These are phyloP conservation scores for Gleditsia sinensis DNA, from an alignment of 306 rosid genomes.

Conservation along the genomic window DNA sequence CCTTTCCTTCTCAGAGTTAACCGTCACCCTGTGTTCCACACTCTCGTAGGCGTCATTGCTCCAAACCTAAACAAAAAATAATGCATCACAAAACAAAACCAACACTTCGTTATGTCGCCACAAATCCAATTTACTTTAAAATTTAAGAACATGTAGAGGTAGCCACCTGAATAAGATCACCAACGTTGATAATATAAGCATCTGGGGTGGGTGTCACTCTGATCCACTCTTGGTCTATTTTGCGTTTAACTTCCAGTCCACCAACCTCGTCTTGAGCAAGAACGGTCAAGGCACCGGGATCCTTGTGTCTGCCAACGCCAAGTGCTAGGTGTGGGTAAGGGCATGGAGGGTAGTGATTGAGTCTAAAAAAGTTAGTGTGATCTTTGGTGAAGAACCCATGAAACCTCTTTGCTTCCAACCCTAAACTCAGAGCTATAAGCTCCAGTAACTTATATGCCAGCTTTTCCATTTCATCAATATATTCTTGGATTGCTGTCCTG, in stretches of 20 bases:
- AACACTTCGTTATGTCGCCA: too few relatives aligned
- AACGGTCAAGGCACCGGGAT: slow-evolving; percentile 28
- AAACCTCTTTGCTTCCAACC: slow-evolving; percentile 30
- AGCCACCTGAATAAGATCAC: slow-evolving; percentile 39
- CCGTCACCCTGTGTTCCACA: slow-evolving; percentile 34
- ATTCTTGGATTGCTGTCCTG: slow-evolving; percentile 17
- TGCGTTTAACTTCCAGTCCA: slow-evolving; percentile 27
- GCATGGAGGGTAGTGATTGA: slow-evolving; percentile 44
- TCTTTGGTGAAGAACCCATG: slow-evolving; percentile 34
- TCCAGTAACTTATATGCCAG: slow-evolving; percentile 29
- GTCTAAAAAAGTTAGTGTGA: slow-evolving; percentile 38
- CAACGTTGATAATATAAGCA: slow-evolving; percentile 49
- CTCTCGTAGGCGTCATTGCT: slow-evolving; percentile 35
- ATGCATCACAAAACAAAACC: too few relatives aligned
- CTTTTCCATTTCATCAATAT: slow-evolving; percentile 24
- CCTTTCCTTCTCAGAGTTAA: slow-evolving; percentile 55
- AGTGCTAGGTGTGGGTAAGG: slow-evolving; percentile 41
- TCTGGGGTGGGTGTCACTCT: slow-evolving; percentile 34
- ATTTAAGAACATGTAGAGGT: neutral
- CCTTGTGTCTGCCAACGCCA: slow-evolving; percentile 42
- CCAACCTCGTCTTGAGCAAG: slow-evolving; percentile 37
- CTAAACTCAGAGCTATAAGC: slow-evolving; percentile 34
- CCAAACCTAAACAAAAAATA: slow-evolving; percentile 44
- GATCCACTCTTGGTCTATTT: slow-evolving; percentile 31
- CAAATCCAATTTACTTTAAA: too few relatives aligned